Base-by-base conservation (phyloP, 805 yeast genomes). In the Torulaspora maleeae region DNA sequence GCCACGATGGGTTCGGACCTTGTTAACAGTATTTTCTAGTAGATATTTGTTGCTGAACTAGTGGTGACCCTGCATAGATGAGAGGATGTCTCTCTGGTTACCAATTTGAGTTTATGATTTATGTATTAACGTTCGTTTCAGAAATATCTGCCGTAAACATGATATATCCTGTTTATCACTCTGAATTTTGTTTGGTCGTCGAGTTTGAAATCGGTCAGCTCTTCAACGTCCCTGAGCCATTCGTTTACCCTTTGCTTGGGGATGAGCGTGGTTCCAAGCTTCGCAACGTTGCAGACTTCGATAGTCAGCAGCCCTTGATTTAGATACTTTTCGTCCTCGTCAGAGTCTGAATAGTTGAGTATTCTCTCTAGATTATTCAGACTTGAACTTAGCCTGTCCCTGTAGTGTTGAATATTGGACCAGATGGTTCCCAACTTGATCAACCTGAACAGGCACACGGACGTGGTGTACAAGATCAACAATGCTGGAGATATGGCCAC, bases 1-100 rank as follows among this genome's bases (percentile, higher is more conserved):
- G 95, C 97, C 32, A 83, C 96, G 1, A 73, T 90, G 44, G 98
- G 98, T 60, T 76, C 86, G 36, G 88, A 85, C 58, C 56, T 91
- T 41, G 86, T 90, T 33, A 80, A 84, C 58, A 75, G 86, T 35
- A 83, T 86, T 48, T 80, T 83, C 55, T 80, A 67, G 61, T n/a
- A 40, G 15, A 11, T 19, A 27, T 29, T 4, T n/a, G 20, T 19
- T 36, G 28, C 17, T 37, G 33, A 27, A 22, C 28, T 17, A 32
- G 20, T 43, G 19, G 19, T 15, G 15, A 16, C 27, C 30, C 13
- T 27, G 17, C 17, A 38, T 38, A 28, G 41, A 27, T 22, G 25
- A 22, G 25, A 22, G 25, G 25, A 17, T 27, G 24, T 15, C 27
- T 30, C 15, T 38, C 28, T 28, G 41, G 22, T 19, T 28, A 25